Evolutionary conservation across 805 yeast species (phyloP), one percentile per base, ranked within the genome.

Genomic region (Yarrowia sp.): DNA sequence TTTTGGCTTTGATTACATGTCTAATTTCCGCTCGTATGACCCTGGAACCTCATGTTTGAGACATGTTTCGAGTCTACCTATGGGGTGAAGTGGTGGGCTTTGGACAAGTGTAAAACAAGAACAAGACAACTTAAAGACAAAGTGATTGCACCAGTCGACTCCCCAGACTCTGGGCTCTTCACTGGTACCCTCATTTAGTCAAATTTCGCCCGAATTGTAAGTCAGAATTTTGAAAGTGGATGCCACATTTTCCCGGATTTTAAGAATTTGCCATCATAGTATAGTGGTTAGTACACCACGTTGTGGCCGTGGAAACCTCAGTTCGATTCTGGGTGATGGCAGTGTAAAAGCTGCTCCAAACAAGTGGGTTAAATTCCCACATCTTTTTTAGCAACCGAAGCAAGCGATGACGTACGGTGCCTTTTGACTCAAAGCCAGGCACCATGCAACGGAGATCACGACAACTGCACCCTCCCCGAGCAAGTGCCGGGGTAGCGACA

Each of bases 231-330:
- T 12, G 50, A 46, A 11, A 5, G n/a, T 19, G 35, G 50, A 5
- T 12, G 32, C 22, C 32, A 8, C 22, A 46, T 11, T 42, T 42
- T 42, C 19, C 10, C 8, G 32, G 7, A 26, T 1, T 12, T 4
- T 26, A 26, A 49, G 9, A 9, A 50, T 50, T 26, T 40, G 67
- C 67, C 67, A 49, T 63, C 67, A 63, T 63, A 63, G 67, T 63
- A 63, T 63, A 63, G 67, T 63, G 67, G 67, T 63, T 49, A 63
- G 67, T 63, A 63, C 67, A 63, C 56, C 67, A 36, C 67, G 67
- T 63, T 63, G 67, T 63, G 67, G 67, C 67, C 67, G 67, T 63
- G 67, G 56, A 63, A 49, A 63, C 67, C 67, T 59, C 65, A 59
- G 65, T 59, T 59, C 65, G 65, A 59, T 59, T 59, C 65, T 59